phyloP scores from a whole-genome alignment of 805 yeast genomes.

The Candida manassasensis region DNA sequence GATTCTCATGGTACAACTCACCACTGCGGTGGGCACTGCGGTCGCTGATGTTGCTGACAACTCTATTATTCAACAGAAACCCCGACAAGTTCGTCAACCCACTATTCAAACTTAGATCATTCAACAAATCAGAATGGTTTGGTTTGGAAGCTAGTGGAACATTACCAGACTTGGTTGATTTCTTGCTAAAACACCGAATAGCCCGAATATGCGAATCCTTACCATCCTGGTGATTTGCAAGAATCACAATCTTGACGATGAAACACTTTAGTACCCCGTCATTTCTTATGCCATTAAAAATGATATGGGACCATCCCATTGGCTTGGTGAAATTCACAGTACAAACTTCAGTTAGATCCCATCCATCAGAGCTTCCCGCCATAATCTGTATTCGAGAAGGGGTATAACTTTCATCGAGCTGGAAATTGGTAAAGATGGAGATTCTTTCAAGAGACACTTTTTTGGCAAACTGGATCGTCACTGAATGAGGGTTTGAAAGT shows the following conservation, averaged over 20 bases:
- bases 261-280: slow-evolving; percentile 64
- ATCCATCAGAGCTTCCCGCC: slow-evolving; percentile 73
- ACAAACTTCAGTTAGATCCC: slow-evolving; percentile 67
- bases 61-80: slow-evolving; percentile 22
- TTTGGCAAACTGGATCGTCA: slow-evolving; percentile 77
- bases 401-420: slow-evolving; percentile 86
- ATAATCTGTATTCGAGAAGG: slow-evolving; percentile 63
- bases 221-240: slow-evolving; percentile 89
- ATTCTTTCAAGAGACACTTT: slow-evolving; percentile 64
- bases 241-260: slow-evolving; percentile 54
- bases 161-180: slow-evolving; percentile 7
- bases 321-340: slow-evolving; percentile 59
- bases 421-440: slow-evolving; percentile 65
- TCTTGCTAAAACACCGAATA: slow-evolving; percentile 50
- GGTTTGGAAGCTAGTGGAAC: slow-evolving; percentile 2
- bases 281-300: slow-evolving; percentile 49
- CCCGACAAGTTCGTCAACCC: slow-evolving; percentile 23
- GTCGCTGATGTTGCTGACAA: slow-evolving; percentile 7
- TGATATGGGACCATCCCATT: slow-evolving; percentile 71
- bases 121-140: slow-evolving; percentile 14
- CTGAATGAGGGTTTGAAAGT: slow-evolving; percentile 68
- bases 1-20: slow-evolving; percentile 6
- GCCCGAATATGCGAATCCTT: slow-evolving; percentile 90
- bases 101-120: slow-evolving; percentile 23
- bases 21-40: slow-evolving; percentile 1